These are phyloP conservation scores for Thelephora ganbajun DNA, from an alignment of 768 basidiomycete species.

Conservation along the genomic window DNA sequence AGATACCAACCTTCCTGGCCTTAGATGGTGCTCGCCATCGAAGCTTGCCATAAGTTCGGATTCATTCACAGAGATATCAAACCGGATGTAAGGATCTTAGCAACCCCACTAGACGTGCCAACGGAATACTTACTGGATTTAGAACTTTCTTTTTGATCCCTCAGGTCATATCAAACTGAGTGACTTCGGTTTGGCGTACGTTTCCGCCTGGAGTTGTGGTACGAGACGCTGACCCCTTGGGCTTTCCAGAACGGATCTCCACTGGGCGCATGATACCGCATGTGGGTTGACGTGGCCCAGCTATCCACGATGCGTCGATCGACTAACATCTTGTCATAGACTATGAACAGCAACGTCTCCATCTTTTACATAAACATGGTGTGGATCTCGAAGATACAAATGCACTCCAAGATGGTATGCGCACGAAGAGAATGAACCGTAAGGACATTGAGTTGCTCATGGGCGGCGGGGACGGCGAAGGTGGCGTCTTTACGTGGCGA, in stretches of 20 bases:
- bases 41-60: constrained; percentile 85
- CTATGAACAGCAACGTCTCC: constrained; percentile 86
- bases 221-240: neutral
- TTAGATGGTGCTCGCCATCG: constrained; percentile 89
- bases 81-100: constrained; percentile 52
- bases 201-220: constrained; percentile 13
- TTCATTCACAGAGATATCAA: constrained; percentile 99
- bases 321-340: constrained; percentile 30
- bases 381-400: constrained; percentile 82
- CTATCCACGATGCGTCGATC: constrained; percentile 6
- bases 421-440: constrained; percentile 67
- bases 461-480: constrained; percentile 69
- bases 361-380: constrained; percentile 83
- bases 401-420: constrained; percentile 44
- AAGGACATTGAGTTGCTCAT: constrained; percentile 75
- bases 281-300: constrained; percentile 32
- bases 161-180: constrained; percentile 89
- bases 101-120: neutral
- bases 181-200: constrained; percentile 92
- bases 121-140: constrained; percentile 6
- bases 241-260: constrained; percentile 60
- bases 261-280: constrained; percentile 95
- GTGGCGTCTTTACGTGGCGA: constrained; percentile 88
- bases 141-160: constrained; percentile 94
- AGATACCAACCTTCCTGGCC: constrained; percentile 1